A percentile compares a stretch with the other conserved stretches of the same genome.
Evolutionary conservation across 176 grass and related monocot genomes (phyloP).

Genomic region (Carex littledalei): DNA sequence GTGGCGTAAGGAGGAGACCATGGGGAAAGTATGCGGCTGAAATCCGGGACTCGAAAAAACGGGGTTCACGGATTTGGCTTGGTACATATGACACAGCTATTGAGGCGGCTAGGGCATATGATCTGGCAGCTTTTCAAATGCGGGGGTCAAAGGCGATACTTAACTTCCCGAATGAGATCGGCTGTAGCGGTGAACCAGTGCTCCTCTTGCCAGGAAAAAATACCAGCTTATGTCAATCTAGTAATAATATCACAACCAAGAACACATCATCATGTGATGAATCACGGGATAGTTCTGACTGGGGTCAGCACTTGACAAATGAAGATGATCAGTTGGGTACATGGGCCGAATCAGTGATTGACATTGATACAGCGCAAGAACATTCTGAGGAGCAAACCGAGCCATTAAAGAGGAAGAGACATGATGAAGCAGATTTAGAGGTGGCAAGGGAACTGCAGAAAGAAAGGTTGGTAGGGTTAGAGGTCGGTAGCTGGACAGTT

Average conservation of each 20-base stretch:
- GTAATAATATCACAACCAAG: background rate
- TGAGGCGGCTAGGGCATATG: constrained; percentile 76
- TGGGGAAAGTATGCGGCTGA: constrained; percentile 96
- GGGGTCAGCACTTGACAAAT: background rate
- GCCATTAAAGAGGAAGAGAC: background rate
- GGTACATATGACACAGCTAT: constrained; percentile 85
- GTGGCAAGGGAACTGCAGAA: background rate
- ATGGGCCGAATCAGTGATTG: background rate
- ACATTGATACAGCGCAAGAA: background rate
- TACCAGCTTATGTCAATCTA: background rate
- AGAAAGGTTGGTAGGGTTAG: background rate
- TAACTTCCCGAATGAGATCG: constrained; percentile 84
- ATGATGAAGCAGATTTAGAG: background rate
- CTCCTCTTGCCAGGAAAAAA: background rate
- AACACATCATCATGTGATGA: background rate
- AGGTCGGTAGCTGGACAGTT: constrained; percentile 10
- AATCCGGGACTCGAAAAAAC: constrained; percentile 76
- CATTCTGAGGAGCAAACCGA: background rate
- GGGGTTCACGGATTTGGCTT: constrained; percentile 77
- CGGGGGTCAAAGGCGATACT: constrained; percentile 80
- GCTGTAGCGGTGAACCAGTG: constrained; percentile 11
- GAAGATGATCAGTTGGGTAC: background rate
- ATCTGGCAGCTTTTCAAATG: constrained; percentile 71
- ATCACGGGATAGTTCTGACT: background rate
- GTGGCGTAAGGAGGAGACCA: constrained; percentile 70